phyloP scores from a whole-genome alignment of 2,329 filamentous ascomycete genomes.

The Davidsoniella neocaledoniae region DNA sequence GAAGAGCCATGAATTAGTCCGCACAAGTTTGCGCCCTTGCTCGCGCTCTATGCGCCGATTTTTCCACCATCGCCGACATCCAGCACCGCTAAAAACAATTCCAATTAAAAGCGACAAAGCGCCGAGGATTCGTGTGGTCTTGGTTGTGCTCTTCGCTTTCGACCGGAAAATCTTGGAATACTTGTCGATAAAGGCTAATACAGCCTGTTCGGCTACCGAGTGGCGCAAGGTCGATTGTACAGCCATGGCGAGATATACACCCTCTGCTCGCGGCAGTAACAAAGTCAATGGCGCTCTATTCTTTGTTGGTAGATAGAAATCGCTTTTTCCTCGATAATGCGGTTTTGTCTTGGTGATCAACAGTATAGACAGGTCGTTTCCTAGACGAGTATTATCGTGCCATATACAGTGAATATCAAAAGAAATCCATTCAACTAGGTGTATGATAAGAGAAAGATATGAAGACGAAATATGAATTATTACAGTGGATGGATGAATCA shows the following conservation, averaged over 20 bases:
- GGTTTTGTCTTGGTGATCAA: too few species aligned
- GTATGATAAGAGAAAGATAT: too few species aligned
- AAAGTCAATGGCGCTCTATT: too few species aligned
- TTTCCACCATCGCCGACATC: slow-evolving; percentile 62
- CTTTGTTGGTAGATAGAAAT: too few species aligned
- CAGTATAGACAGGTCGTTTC: too few species aligned
- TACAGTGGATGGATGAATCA: too few species aligned
- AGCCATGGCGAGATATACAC: slow-evolving; percentile 41
- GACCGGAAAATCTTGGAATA: slow-evolving; percentile 36
- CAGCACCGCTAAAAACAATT: slow-evolving; percentile 65
- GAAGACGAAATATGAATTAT: too few species aligned
- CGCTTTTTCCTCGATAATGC: too few species aligned
- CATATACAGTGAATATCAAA: too few species aligned
- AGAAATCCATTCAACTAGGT: too few species aligned
- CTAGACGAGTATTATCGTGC: too few species aligned
- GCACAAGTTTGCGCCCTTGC: slow-evolving; percentile 63
- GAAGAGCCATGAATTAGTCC: slow-evolving; percentile 81
- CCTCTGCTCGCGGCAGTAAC: not conserved
- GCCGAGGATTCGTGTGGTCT: slow-evolving; percentile 55
- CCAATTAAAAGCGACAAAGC: slow-evolving; percentile 60
- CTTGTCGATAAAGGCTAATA: slow-evolving; percentile 45
- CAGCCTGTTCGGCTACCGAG: slow-evolving; percentile 47
- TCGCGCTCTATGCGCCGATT: slow-evolving; percentile 60
- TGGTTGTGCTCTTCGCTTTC: slow-evolving; percentile 47
- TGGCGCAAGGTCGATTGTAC: slow-evolving; percentile 68